These are phyloP conservation scores for Trifolium subterraneum DNA, from an alignment of 306 rosid genomes.

Conservation along the genomic window DNA sequence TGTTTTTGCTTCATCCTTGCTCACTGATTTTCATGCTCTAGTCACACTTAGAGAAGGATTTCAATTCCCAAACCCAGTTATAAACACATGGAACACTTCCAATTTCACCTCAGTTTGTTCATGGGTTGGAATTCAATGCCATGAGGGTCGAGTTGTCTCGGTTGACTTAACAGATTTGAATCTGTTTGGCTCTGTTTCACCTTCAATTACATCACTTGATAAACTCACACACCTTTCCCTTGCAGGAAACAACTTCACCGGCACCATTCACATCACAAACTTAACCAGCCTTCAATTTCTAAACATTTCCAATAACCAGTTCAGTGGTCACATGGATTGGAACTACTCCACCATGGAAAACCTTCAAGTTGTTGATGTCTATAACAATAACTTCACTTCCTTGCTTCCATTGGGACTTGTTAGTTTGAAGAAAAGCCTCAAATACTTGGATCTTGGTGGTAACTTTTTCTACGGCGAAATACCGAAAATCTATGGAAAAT, in stretches of 20 bases:
- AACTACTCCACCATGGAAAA: constrained; percentile 56
- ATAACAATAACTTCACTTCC: constrained; percentile 77
- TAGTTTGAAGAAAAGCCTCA: constrained; percentile 55
- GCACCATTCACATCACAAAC: constrained; percentile 59
- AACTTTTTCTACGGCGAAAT: constrained; percentile 70
- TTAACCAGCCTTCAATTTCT: constrained; percentile 63
- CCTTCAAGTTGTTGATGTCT: constrained; percentile 75
- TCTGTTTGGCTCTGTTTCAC: constrained; percentile 69
- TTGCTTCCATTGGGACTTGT: constrained; percentile 63
- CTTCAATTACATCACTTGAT: constrained; percentile 63
- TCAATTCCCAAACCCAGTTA: constrained; percentile 59
- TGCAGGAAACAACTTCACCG: constrained; percentile 78
- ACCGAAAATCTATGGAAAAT: constrained; percentile 64
- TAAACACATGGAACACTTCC: constrained; percentile 62
- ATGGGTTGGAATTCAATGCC: constrained; percentile 75
- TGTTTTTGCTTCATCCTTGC: constrained; percentile 60
- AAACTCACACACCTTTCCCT: constrained; percentile 66
- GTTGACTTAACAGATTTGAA: constrained; percentile 67
- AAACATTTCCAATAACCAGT: constrained; percentile 77
- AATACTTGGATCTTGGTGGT: constrained; percentile 79
- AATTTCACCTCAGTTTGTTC: constrained; percentile 67
- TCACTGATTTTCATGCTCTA: constrained; percentile 66
- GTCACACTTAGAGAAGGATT: constrained; percentile 65
- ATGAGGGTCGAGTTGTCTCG: constrained; percentile 59
- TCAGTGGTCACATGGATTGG: constrained; percentile 70